phyloP scores from a whole-genome alignment of 2,329 filamentous ascomycete species.

The Ceratocystis alfenasii region DNA sequence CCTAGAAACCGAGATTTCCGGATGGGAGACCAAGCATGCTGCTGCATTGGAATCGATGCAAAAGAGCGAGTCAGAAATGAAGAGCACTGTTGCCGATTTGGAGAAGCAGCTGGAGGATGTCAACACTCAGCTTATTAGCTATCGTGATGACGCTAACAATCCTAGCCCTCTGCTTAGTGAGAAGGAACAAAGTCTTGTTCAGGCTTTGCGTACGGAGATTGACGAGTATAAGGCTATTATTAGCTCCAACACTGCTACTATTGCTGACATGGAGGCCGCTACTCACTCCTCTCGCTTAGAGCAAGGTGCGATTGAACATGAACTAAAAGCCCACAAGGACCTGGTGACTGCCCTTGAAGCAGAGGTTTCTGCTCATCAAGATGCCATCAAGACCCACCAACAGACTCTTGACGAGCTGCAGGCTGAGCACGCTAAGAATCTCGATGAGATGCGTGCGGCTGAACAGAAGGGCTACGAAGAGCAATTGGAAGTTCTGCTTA shows the following conservation, averaged over 20 bases:
- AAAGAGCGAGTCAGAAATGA: conserved; percentile 59
- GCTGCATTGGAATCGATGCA: conserved; percentile 58
- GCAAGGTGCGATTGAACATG: conserved; percentile 42
- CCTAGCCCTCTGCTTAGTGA: conserved; percentile 32
- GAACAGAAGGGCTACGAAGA: conserved; percentile 46
- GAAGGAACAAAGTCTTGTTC: conserved; percentile 49
- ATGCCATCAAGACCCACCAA: conserved; percentile 44
- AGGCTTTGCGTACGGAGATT: conserved; percentile 58
- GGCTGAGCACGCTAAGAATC: conserved; percentile 38
- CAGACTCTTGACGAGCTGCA: conserved; percentile 40
- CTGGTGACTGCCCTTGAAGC: conserved; percentile 44
- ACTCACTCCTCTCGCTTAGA: conserved; percentile 47
- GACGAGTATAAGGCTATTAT: conserved; percentile 70
- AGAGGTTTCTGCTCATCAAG: conserved; percentile 49
- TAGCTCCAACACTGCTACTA: conserved; percentile 52
- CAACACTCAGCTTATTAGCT: conserved; percentile 38
- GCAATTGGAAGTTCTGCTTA: conserved; percentile 46
- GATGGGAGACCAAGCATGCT: conserved; percentile 68
- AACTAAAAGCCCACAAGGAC: conserved; percentile 38
- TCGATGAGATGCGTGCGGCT: conserved; percentile 38
- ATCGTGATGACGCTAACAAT: conserved; percentile 33
- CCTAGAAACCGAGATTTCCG: conserved; percentile 58
- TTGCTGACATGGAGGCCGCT: conserved; percentile 61
- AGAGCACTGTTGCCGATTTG: conserved; percentile 59
- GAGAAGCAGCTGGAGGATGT: conserved; percentile 48